Percentiles rank a stretch among this genome's conserved stretches.
Conservation (phyloP, 1,139 yeast species). For the Saccharomyces hybrid region DNA sequence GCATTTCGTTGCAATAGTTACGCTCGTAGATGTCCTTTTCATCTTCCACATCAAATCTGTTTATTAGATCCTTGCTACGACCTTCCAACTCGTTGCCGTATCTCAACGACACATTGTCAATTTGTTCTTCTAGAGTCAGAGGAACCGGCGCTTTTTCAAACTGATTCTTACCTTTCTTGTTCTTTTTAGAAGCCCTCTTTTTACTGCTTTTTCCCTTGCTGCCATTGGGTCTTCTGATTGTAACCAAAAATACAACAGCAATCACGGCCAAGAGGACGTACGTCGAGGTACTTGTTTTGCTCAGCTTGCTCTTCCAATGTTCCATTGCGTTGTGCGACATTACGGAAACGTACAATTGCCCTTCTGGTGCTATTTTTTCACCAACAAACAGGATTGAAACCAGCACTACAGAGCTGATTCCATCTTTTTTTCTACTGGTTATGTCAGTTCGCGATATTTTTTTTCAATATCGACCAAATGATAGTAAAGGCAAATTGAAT, state of each 20-base stretch:
- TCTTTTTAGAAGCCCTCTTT: constrained; percentile 2
- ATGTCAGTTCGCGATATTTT: not conserved
- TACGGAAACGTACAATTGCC: not conserved
- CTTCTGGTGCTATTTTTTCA: not conserved
- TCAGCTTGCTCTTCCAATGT: not conserved
- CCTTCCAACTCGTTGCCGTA: constrained; percentile 25
- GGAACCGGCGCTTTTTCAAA: constrained; percentile 14
- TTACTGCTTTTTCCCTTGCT: constrained; percentile 2
- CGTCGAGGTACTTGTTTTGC: not conserved
- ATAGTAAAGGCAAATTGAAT: not conserved
- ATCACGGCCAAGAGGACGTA: not conserved
- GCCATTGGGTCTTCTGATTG: not conserved
- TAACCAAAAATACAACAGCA: not conserved
- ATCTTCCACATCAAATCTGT: constrained; percentile 18
- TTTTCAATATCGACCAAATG: not conserved
- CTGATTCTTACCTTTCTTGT: constrained; percentile 4
- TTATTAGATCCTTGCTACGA: constrained; percentile 18
- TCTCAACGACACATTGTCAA: constrained; percentile 22
- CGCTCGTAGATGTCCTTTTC: constrained; percentile 43
- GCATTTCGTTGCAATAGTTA: constrained; percentile 57
- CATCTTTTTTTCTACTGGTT: not conserved
- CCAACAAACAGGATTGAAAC: not conserved
- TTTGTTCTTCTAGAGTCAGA: constrained; percentile 21
- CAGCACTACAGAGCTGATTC: not conserved
- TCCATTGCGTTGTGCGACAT: not conserved